Evolutionary conservation across 2,329 filamentous ascomycete genomes (phyloP), one percentile per base, ranked within the genome.

Genomic region (Fusarium avenaceum): DNA sequence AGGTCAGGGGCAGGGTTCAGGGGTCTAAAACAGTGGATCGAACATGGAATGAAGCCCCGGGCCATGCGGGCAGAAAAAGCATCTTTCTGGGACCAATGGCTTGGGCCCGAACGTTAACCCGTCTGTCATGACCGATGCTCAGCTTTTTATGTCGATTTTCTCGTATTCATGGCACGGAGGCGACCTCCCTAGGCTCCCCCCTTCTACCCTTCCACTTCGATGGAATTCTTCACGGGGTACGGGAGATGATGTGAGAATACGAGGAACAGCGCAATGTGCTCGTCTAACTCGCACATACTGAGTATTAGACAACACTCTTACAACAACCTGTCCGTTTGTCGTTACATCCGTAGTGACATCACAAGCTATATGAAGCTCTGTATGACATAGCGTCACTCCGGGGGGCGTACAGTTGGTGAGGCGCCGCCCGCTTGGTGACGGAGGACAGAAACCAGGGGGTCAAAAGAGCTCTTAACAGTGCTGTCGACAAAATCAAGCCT

Each of bases 311-410:
- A 53, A 35, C 26, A 15, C 32, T 38, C 42, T 56, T 35, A 63
- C 32, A 46, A 30, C 46, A 57, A 32, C 20, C 35, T 20, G 48
- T 53, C 62, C 40, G 43, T 61, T 63, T 51, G 49, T 48, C 44
- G 57, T 60, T 51, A 57, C 53, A 69, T 54, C 68, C 68, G 57
- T 61, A 69, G 68, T 70, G 68, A 70, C 68, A 70, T 70, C 68
- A 70, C 61, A 48, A 58, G 50, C 42, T 32, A 40, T 45, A 66
- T 44, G 47, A 49, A 45, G 45, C 22, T 56, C 51, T 26, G 30
- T 45, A 51, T 57, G 45, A 15, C 33, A 35, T 53, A 46, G 62
- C 57, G 55, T 61, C 30, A 65, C 49, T 49, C 30, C 10, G 28
- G 10, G 13, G 30, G 32, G 30, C 51, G 32, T 55, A 44, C 43